These are phyloP conservation scores for Aureobasidium uvarum DNA, from an alignment of 2,329 filamentous ascomycete genomes.

Conservation along the genomic window DNA sequence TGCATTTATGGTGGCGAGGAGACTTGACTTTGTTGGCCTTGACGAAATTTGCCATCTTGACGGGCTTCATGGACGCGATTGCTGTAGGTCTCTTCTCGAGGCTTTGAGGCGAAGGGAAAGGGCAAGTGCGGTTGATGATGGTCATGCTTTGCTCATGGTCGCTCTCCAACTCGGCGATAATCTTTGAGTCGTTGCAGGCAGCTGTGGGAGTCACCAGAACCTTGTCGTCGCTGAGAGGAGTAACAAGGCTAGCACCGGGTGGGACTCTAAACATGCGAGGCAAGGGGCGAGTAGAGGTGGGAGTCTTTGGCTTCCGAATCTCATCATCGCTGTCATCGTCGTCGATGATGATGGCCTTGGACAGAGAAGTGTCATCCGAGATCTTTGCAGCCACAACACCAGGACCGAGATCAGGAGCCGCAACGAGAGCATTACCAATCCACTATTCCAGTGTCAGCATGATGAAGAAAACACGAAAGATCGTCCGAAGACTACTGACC, in stretches of 20 bases:
- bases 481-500: not conserved
- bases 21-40: not conserved
- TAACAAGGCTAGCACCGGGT: not conserved
- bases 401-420: too few relatives aligned
- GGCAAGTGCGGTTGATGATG: not conserved
- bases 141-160: not conserved
- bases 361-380: not conserved
- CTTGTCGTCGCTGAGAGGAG: not conserved
- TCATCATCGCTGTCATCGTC: conserved; percentile 3
- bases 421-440: not conserved
- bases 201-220: not conserved
- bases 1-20: not conserved
- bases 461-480: not conserved
- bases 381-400: not conserved
- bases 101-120: not conserved
- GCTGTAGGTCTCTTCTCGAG: not conserved
- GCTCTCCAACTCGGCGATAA: not conserved
- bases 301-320: not conserved
- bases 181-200: not conserved
- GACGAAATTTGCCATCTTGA: not conserved
- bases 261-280: not conserved
- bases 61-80: not conserved
- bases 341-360: not conserved
- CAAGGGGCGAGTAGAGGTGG: not conserved
- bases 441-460: not conserved